Conservation (phyloP, 208 protist genomes). For the Kentomonas sorsogonicus region DNA sequence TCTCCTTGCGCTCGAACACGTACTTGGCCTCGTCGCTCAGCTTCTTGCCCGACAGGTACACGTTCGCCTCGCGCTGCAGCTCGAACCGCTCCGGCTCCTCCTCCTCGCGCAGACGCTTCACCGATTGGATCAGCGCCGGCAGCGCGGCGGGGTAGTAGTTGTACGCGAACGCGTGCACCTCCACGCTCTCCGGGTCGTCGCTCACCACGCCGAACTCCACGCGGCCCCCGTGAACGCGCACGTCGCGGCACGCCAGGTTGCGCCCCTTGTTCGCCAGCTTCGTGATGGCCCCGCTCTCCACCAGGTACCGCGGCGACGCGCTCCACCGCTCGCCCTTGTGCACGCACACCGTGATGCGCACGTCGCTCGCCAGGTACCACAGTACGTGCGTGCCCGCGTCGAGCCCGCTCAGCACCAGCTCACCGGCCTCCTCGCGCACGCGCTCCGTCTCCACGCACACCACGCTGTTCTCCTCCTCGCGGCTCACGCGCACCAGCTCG, state of each 20-base stretch:
- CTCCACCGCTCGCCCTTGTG: conserved; percentile 10
- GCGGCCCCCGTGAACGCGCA: background rate
- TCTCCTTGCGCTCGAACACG: conserved; percentile 14
- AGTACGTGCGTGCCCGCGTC: conserved; percentile 8
- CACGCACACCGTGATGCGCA: conserved; percentile 1
- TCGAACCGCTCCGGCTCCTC: background rate
- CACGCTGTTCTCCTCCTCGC: background rate
- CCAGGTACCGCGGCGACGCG: conserved; percentile 10
- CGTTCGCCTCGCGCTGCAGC: background rate
- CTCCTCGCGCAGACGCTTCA: background rate
- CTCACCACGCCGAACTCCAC: conserved; percentile 9
- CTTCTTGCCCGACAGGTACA: conserved; percentile 8
- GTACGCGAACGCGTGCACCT: conserved; percentile 17
- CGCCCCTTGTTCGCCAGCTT: background rate
- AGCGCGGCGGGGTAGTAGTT: conserved; percentile 10
- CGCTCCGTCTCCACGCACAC: background rate
- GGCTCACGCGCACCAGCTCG: background rate
- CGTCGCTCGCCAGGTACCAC: background rate
- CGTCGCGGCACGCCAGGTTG: background rate
- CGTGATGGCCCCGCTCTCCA: background rate
- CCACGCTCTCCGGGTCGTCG: background rate
- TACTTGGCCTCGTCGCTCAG: conserved; percentile 16
- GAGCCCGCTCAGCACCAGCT: conserved; percentile 3
- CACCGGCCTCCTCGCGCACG: conserved; percentile 3
- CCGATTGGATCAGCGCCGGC: background rate